phyloP scores from a whole-genome alignment of 2,329 filamentous ascomycete genomes.

The Coniochaeta ligniaria region DNA sequence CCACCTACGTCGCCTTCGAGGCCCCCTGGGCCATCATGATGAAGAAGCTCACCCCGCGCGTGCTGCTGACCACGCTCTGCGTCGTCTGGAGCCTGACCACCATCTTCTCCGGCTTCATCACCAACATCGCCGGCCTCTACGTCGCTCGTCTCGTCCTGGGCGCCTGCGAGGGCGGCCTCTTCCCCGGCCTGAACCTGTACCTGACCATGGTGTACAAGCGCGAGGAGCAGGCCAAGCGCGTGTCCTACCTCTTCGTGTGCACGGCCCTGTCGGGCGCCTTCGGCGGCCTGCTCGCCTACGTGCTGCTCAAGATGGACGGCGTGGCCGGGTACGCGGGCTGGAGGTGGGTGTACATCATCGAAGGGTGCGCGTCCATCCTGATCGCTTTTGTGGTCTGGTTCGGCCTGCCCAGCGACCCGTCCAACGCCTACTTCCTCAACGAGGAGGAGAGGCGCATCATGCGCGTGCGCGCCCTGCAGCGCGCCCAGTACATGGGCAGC shows the following conservation, averaged over 20 bases:
- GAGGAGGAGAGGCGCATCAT: constrained; percentile 42
- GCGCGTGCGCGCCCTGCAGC: constrained; percentile 35
- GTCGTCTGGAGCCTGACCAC: constrained; percentile 41
- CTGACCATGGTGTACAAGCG: constrained; percentile 48
- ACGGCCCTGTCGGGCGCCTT: constrained; percentile 45
- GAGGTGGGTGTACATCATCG: constrained; percentile 38
- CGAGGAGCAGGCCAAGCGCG: constrained; percentile 45
- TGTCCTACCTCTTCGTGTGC: constrained; percentile 45
- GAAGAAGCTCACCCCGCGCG: constrained; percentile 9
- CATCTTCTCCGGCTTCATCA: constrained; percentile 38
- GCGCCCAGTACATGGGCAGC: constrained; percentile 39
- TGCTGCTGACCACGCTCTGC: constrained; percentile 8
- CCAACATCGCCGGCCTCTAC: constrained; percentile 31
- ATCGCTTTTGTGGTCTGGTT: constrained; percentile 36
- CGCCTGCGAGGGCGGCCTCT: constrained; percentile 39
- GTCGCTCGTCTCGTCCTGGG: constrained; percentile 39
- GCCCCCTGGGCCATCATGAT: constrained; percentile 19
- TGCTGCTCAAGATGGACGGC: constrained; percentile 36
- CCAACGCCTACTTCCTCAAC: constrained; percentile 39
- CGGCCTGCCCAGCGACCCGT: constrained; percentile 36
- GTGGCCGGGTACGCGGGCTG: constrained; percentile 35
- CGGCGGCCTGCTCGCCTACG: constrained; percentile 57
- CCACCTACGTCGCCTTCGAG: constrained; percentile 23
- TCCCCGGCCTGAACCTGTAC: constrained; percentile 40
- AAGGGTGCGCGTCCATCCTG: constrained; percentile 36